Percentiles rank a stretch among this genome's conserved stretches.
These are phyloP conservation scores for Spirogloea muscicola DNA, from an alignment of 139 green algal species.

Conservation along the genomic window DNA sequence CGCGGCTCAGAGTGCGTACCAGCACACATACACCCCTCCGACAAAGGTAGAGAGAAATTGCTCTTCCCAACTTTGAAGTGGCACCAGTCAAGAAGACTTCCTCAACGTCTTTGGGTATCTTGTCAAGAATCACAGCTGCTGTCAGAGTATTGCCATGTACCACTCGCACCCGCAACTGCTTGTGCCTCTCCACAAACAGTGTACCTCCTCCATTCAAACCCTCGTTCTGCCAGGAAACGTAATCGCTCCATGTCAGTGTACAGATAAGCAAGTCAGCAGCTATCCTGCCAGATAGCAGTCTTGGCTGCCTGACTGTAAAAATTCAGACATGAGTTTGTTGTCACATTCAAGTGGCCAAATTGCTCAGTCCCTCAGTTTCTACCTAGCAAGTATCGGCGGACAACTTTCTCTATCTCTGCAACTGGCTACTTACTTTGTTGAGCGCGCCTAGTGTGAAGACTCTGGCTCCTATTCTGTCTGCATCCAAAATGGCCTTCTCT, in stretches of 20 bases:
- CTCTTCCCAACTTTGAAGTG: conserved; percentile 55
- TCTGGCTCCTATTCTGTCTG: conserved; percentile 38
- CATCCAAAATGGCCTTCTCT: conserved; percentile 40
- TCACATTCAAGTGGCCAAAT: too few relatives aligned
- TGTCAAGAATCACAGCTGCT: conserved; percentile 47
- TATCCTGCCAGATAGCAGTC: too few relatives aligned
- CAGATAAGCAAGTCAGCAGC: too few relatives aligned
- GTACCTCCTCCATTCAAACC: conserved; percentile 49
- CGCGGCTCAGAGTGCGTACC: too few relatives aligned
- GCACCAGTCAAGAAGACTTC: conserved; percentile 53
- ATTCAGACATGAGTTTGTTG: too few relatives aligned
- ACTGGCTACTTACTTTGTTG: conserved; percentile 42
- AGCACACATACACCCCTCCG: conserved; percentile 38
- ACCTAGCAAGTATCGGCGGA: too few relatives aligned
- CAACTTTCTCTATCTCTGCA: too few relatives aligned
- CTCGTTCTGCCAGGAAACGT: conserved; percentile 55
- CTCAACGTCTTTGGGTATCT: conserved; percentile 37
- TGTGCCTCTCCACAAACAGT: conserved; percentile 46
- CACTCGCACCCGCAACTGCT: conserved; percentile 42
- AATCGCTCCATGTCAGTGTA: too few relatives aligned
- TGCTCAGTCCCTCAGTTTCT: too few relatives aligned
- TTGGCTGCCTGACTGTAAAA: too few relatives aligned
- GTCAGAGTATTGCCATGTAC: conserved; percentile 61
- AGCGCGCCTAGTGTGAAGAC: conserved; percentile 51
- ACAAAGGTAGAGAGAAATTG: conserved; percentile 52